Base-by-base conservation (phyloP, 2,329 filamentous ascomycete genomes). In the Sporothrix humicola region DNA sequence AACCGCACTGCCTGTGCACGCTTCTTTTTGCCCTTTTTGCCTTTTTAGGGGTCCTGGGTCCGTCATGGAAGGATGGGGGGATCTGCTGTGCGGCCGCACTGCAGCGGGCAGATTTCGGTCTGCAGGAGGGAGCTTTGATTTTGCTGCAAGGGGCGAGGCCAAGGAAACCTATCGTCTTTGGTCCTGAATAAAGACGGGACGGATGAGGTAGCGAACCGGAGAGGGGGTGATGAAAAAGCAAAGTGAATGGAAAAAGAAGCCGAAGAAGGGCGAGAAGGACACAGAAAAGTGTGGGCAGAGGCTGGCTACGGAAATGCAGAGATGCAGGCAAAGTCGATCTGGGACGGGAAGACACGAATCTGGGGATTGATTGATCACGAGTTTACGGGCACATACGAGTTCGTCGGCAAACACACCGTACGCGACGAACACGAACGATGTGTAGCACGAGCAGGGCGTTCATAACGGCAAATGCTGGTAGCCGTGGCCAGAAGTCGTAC, bases 71-170 rank as follows among this genome's bases (percentile, higher is more conserved):
- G 52, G 52, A 52, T 9, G 54, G 61, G 23, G n/a, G 20, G 56
- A 73, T 71, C 66, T 73, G 72, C 72, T 71, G 72, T 73, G 72
- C 72, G 50, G 58, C 72, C 58, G 68, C 68, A 73, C 73, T 72
- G 69, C 73, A 68, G 73, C 59, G 42, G 68, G n/a, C 72, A 68
- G 58, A 48, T 63, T 61, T 20, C 46, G 42, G 61, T 20, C 54
- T 71, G 69, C 42, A 61, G 54, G 69, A 12, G 10, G 13, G 31
- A 37, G 31, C 5, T 31, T 31, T 37, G 31, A 2, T 37, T 37
- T 37, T 17, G 2, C 73, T 71, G 73, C 69, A 72, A 71, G 72
- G 68, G 72, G 56, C 72, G 61, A 54, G 26, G 48, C 50, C 54
- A 54, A 31, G 6, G 44, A 31, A 10, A 50, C 20, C 31, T 61